Conservation (phyloP, 1,284 basidiomycete genomes). For the Kalmanozyma brasiliensis region DNA sequence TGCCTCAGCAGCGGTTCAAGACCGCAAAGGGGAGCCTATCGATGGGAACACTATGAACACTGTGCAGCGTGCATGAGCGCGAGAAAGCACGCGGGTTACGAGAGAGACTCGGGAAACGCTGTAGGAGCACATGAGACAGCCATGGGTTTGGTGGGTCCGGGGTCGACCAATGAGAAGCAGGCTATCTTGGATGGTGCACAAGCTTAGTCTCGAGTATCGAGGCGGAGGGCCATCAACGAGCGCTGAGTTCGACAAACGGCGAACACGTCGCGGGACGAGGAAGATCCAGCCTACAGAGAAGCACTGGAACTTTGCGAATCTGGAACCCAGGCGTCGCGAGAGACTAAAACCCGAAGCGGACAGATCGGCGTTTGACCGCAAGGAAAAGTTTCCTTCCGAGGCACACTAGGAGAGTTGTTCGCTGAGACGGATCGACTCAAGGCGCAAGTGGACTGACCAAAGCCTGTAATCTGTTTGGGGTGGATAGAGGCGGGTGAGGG, state of each 20-base stretch:
- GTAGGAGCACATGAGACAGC: conserved; percentile 3
- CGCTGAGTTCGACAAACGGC: conserved; percentile 4
- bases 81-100: background rate
- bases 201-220: conserved; percentile 5
- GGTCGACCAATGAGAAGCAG: conserved; percentile 35
- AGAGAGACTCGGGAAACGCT: too few species aligned
- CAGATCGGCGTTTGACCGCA: conserved; percentile 4
- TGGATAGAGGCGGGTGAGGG: conserved; percentile 1
- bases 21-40: too few species aligned
- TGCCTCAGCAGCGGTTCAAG: conserved; percentile 1
- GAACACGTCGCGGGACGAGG: background rate
- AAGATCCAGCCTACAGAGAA: background rate
- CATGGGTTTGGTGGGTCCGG: conserved; percentile 24
- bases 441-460: conserved; percentile 4
- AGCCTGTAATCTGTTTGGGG: conserved; percentile 6
- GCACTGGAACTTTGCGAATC: too few species aligned
- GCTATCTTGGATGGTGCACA: conserved; percentile 11
- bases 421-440: background rate
- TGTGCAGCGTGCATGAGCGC: conserved; percentile 7
- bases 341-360: conserved; percentile 8
- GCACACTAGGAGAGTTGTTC: background rate
- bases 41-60: too few species aligned
- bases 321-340: background rate
- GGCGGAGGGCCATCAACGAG: conserved; percentile 1
- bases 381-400: too few species aligned